Evolutionary conservation across 177 flowering plant species (phyloP), one percentile per base, ranked within the genome.

Genomic region (Vitis hybrid): DNA sequence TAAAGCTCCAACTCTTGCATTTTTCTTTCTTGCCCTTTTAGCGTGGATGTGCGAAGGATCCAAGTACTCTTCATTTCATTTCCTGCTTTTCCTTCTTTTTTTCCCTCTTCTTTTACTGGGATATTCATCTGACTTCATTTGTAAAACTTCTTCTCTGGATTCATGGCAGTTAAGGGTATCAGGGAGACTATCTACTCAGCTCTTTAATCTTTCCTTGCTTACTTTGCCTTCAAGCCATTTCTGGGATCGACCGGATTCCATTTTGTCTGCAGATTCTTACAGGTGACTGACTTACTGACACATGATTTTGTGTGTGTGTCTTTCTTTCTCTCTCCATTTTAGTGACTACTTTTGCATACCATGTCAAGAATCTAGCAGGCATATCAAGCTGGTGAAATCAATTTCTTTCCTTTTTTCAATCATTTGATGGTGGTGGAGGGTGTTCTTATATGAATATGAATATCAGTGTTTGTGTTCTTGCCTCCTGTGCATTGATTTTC

Each of bases 171-270:
- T 24, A 13, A 35, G 56, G 51, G 11, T 27, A 66, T n/a, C 54
- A 30, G 7, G 55, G 57, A 35, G 61, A 55, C 11, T 55, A 48
- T 71, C 35, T 14, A 17, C n/a, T 56, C 61, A 60, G 63, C 20
- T 59, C 17, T 35, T 12, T 68, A 2, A 58, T 71, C 51, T 57
- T 30, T 59, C 6, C 64, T 48, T 56, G 51, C 11, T 71, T 73
- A 74, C 65, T 74, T 77, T 74, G 78, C 65, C 61, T 72, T 66
- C 66, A 48, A 71, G 78, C 71, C 62, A 55, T 63, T 64, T 77
- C 67, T 61, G 71, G 71, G 75, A 58, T 70, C 79, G 66, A 18
- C 58, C 74, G 21, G 75, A 73, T 78, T 78, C 73, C 67, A 51
- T 20, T 67, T 58, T 52, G 56, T 70, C 72, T 58, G 76, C 77